These are phyloP conservation scores for Backusella sp. DNA, from an alignment of 192 early-diverging fungal genomes.

Conservation along the genomic window DNA sequence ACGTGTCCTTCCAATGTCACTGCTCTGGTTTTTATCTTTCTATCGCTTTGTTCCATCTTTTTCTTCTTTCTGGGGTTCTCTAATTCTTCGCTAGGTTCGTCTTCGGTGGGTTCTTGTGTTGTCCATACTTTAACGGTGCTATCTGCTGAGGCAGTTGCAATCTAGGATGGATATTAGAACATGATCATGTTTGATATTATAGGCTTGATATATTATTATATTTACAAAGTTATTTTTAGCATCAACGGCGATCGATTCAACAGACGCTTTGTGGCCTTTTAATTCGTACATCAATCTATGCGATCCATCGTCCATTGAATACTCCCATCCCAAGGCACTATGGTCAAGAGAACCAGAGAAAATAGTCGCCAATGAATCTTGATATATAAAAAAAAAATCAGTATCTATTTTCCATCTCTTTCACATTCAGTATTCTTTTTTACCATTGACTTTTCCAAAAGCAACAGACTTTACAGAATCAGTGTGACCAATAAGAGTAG, in stretches of 20 bases:
- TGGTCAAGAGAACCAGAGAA: slow-evolving; percentile 66
- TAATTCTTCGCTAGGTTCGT: slow-evolving; percentile 40
- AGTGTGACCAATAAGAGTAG: slow-evolving; percentile 65
- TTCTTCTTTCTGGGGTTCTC: slow-evolving; percentile 44
- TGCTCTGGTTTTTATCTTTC: slow-evolving; percentile 43
- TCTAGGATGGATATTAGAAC: slow-evolving; percentile 23
- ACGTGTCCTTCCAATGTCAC: slow-evolving; percentile 65
- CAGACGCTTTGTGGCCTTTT: slow-evolving; percentile 76
- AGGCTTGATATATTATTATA: not conserved
- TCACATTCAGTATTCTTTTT: not conserved
- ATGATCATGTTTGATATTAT: not conserved
- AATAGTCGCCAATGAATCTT: slow-evolving; percentile 45
- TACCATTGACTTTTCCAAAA: slow-evolving; percentile 59
- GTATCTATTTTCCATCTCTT: not conserved
- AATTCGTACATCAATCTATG: slow-evolving; percentile 63
- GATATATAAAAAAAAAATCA: not conserved
- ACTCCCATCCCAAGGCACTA: slow-evolving; percentile 66
- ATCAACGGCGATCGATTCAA: slow-evolving; percentile 75
- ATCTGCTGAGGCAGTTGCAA: slow-evolving; percentile 79
- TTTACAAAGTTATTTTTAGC: slow-evolving; percentile 43
- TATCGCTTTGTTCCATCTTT: slow-evolving; percentile 45
- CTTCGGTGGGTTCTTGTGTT: slow-evolving; percentile 47
- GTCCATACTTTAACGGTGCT: slow-evolving; percentile 80
- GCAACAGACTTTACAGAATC: slow-evolving; percentile 78
- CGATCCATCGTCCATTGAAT: slow-evolving; percentile 40